Conservation (phyloP, 176 grass and related monocot genomes). For the Bothriochloa decipiens region DNA sequence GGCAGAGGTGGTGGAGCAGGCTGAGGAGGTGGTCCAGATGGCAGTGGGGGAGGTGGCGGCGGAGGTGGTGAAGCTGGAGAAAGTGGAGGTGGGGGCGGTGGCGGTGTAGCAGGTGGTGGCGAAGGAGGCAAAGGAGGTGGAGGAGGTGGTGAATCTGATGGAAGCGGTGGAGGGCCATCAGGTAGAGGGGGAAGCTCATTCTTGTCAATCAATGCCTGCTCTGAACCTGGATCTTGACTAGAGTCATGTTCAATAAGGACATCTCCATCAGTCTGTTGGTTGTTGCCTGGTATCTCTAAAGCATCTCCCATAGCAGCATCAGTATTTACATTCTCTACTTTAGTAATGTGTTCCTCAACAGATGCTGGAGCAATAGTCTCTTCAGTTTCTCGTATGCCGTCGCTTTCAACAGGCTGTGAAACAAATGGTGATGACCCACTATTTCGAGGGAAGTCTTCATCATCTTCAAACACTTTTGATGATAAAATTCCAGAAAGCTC, state of each 20-base stretch:
- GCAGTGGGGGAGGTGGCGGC: slow-evolving; percentile 56
- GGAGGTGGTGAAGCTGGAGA: slow-evolving; percentile 71
- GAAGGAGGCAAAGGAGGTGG: slow-evolving; percentile 81
- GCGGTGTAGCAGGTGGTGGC: slow-evolving; percentile 62
- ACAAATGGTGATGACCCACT: slow-evolving; percentile 44
- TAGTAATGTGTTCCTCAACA: slow-evolving; percentile 33
- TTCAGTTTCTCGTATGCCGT: no score
- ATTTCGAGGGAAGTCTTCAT: slow-evolving; percentile 56
- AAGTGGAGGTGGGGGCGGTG: slow-evolving; percentile 45
- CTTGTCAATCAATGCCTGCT: slow-evolving; percentile 48
- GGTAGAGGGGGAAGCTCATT: slow-evolving; percentile 62
- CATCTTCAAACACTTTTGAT: slow-evolving; percentile 69
- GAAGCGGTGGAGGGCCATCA: slow-evolving; percentile 65
- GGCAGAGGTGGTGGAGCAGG: slow-evolving; percentile 62
- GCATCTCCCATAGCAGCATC: slow-evolving; percentile 64
- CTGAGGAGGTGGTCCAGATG: slow-evolving; percentile 56
- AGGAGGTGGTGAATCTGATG: slow-evolving; percentile 67
- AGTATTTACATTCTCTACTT: slow-evolving; percentile 45
- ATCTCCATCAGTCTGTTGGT: slow-evolving; percentile 45
- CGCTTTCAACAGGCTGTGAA: slow-evolving; percentile 48
- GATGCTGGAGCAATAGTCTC: slow-evolving; percentile 44
- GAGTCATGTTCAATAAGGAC: slow-evolving; percentile 39
- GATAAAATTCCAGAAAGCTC: slow-evolving; percentile 75
- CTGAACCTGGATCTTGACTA: slow-evolving; percentile 37
- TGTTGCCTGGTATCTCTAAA: slow-evolving; percentile 49